Conservation (phyloP, 768 basidiomycete genomes). For the Trametes villosa region DNA sequence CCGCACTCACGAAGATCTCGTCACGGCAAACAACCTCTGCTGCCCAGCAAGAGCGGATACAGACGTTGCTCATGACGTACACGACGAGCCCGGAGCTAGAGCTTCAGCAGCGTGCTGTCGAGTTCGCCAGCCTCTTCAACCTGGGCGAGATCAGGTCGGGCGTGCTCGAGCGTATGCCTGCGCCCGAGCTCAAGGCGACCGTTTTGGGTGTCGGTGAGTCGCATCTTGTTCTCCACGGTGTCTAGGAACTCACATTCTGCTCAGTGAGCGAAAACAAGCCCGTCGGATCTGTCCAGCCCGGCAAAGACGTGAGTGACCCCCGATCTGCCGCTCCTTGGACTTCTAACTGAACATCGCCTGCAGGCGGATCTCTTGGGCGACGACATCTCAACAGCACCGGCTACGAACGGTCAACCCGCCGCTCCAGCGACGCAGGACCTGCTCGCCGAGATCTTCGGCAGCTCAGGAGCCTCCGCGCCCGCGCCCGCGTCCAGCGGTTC, state of each 20-base stretch:
- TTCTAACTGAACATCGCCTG: conserved; percentile 1
- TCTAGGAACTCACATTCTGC: conserved; percentile 12
- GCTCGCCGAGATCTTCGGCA: conserved; percentile 91
- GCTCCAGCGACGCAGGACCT: conserved; percentile 79
- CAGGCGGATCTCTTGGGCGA: conserved; percentile 83
- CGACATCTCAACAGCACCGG: conserved; percentile 53
- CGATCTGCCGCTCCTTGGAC: conserved; percentile 3
- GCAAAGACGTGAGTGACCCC: conserved; percentile 63
- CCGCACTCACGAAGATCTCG: conserved; percentile 88
- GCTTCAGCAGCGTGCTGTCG: conserved; percentile 93
- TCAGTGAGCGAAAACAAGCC: conserved; percentile 94
- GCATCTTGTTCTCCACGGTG: neutral
- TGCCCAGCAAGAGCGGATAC: conserved; percentile 78
- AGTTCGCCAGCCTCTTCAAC: conserved; percentile 86
- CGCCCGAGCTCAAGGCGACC: conserved; percentile 96
- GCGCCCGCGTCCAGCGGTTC: conserved; percentile 33
- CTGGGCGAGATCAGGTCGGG: conserved; percentile 78
- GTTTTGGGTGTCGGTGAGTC: conserved; percentile 87
- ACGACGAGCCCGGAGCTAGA: conserved; percentile 92
- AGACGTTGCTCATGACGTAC: conserved; percentile 76
- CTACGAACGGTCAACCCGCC: conserved; percentile 44
- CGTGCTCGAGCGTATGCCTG: conserved; percentile 98
- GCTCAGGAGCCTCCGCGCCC: too few species aligned
- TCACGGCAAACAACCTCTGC: conserved; percentile 71
- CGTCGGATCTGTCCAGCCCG: conserved; percentile 85